Evolutionary conservation across 1,284 basidiomycete species (phyloP).

Genomic region (Microbotryum violaceum): DNA sequence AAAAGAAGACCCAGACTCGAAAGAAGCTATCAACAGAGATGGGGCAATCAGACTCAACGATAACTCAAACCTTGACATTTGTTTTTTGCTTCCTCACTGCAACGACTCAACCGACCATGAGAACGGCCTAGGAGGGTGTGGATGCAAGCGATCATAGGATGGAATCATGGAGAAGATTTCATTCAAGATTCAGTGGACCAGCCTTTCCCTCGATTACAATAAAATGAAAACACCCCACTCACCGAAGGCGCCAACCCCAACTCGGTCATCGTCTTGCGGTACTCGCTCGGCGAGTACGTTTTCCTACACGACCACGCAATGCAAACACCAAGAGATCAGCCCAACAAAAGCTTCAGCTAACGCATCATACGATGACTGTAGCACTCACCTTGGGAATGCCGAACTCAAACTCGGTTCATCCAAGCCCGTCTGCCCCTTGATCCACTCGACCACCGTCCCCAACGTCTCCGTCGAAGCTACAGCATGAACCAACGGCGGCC

Average conservation of each 20-base stretch:
- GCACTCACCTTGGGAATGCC: constrained; percentile 69
- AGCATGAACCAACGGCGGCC: constrained; percentile 72
- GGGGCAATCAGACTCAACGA: no score
- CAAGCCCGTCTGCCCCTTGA: constrained; percentile 70
- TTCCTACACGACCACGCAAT: constrained; percentile 48
- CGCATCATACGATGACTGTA: neutral
- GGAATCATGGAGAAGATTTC: no score
- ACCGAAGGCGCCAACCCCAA: constrained; percentile 71
- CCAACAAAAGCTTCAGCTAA: neutral
- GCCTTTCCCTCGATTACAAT: neutral
- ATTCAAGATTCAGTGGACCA: no score
- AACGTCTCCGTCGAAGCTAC: constrained; percentile 68
- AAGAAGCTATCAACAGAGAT: no score
- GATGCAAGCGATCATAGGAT: no score
- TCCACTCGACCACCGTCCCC: constrained; percentile 72
- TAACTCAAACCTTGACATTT: no score
- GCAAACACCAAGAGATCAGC: constrained; percentile 7
- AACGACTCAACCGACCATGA: no score
- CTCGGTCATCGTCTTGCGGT: constrained; percentile 59
- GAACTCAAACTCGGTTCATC: constrained; percentile 57
- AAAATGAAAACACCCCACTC: neutral
- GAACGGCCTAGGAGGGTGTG: no score
- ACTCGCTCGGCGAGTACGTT: constrained; percentile 56
- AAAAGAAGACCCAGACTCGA: no score
- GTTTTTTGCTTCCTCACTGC: no score